Conservation (phyloP, 495 filamentous ascomycete genomes). For the Opeltia flavorubescens region DNA sequence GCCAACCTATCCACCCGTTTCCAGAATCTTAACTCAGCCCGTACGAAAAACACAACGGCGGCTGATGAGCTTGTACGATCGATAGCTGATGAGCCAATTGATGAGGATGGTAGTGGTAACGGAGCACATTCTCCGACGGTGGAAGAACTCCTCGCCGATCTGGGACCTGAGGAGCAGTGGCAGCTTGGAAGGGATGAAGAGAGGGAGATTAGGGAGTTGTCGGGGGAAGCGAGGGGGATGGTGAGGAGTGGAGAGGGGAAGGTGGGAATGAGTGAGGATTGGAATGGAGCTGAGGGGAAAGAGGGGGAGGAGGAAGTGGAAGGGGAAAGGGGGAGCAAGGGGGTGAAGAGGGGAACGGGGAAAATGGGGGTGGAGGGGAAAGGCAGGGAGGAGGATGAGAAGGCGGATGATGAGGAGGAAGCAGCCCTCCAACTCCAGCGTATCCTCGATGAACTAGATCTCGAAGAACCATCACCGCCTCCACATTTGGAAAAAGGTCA, state of each 20-base stretch:
- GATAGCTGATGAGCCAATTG: background rate
- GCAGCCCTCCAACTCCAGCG: slow-evolving; percentile 12
- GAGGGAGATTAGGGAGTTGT: slow-evolving; percentile 15
- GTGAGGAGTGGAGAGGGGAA: too few species aligned
- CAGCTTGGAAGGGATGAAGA: slow-evolving; percentile 17
- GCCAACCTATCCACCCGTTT: slow-evolving; percentile 16
- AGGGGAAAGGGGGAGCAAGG: background rate
- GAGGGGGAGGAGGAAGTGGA: background rate
- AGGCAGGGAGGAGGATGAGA: slow-evolving; percentile 3
- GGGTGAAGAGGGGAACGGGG: background rate
- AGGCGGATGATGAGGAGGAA: slow-evolving; percentile 11
- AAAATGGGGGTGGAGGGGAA: background rate
- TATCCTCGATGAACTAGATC: slow-evolving; percentile 12
- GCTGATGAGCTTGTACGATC: background rate
- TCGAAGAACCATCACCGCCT: background rate
- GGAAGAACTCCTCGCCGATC: slow-evolving; percentile 24
- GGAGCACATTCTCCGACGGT: slow-evolving; percentile 16
- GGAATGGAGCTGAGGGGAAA: background rate
- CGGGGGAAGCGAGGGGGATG: slow-evolving; percentile 17
- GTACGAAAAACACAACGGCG: background rate
- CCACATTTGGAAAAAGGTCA: too few species aligned
- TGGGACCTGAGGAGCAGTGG: slow-evolving; percentile 23
- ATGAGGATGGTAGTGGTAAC: slow-evolving; percentile 10
- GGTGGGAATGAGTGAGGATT: background rate
- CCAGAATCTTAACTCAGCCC: slow-evolving; percentile 9